Evolutionary conservation across 441 rosid species (phyloP).

Genomic region (Theobroma grandiflorum): DNA sequence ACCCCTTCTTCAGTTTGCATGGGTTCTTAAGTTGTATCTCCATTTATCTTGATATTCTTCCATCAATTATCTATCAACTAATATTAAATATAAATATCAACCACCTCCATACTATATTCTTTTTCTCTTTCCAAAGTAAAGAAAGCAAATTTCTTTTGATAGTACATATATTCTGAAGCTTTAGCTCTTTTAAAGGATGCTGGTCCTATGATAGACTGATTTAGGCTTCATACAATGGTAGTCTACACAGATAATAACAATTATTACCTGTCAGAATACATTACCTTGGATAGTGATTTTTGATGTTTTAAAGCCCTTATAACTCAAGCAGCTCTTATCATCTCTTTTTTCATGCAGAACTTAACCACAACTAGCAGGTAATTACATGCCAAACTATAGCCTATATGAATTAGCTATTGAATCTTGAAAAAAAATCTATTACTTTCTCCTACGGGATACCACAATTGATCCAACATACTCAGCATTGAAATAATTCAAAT

Average conservation of each 20-base stretch:
- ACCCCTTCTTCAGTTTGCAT: background rate
- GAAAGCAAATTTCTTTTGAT: constrained; percentile 9
- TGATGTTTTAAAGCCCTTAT: background rate
- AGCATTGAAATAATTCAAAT: constrained; percentile 38
- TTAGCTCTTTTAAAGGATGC: background rate
- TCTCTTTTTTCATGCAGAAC: background rate
- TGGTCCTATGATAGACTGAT: background rate
- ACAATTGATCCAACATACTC: constrained; percentile 90
- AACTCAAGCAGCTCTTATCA: background rate
- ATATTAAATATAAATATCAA: background rate
- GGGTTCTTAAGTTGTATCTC: background rate
- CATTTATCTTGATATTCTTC: background rate
- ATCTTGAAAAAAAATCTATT: constrained; percentile 23
- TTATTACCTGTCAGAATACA: background rate
- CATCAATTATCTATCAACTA: background rate
- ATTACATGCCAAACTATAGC: constrained; percentile 1
- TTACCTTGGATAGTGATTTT: background rate
- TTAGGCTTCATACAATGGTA: background rate
- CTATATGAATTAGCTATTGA: constrained; percentile 7
- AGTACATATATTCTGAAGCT: background rate
- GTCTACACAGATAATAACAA: background rate
- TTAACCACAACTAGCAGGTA: background rate
- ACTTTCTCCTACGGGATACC: constrained; percentile 92
- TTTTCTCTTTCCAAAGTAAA: background rate
- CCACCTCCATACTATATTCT: background rate